Base-by-base conservation (phyloP, 495 filamentous ascomycete genomes). In the Saxispiralis lemnorum region DNA sequence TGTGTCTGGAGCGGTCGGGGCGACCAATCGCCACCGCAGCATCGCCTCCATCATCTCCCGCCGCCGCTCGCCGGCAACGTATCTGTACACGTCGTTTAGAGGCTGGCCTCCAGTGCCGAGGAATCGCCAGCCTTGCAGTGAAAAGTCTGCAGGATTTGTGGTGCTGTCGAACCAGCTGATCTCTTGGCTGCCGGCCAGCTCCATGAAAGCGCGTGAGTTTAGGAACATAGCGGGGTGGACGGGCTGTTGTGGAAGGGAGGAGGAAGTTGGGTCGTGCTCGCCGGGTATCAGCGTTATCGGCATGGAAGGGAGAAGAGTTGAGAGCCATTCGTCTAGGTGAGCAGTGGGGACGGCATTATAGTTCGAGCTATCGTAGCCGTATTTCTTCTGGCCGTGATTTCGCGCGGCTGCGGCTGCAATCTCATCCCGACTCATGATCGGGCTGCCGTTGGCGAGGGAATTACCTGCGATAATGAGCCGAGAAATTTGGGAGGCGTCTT, bases 1-100 rank as follows among this genome's bases (percentile, higher is more conserved):
- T 2, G 89, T 99, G 62, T 99, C 89, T 1, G 89, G 89, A 4
- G 92, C 92, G 1, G 89, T 97, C 12, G 89, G 89, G n/a, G 88
- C 88, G 42, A 72, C 73, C 59, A 81, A 80, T 43, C 88, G 70
- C 92, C 92, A 97, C 47, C 83, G 71, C 48, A 93, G 71, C 70
- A 89, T 81, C 33, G 75, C 73, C 62, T 96, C 89, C 77, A 94
- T 85, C 68, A 95, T 79, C 24, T 76, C 78, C 31, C 96, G 48
- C 32, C 83, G 59, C 46, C 82, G 76, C 13, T 84, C 74, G 17
- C 73, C 72, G 31, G 76, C 72, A 15, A 96, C 69, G 51, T 96
- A 96, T 51, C 89, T 86, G 57, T 82, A 81, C 7, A 95, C 71
- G 61, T 99, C 89, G 53, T 95, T 84, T 0, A 96, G 72, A 44